Evolutionary conservation across 2,329 filamentous ascomycete species (phyloP), one percentile per base, ranked within the genome.

Genomic region (Teratosphaeria gauchensis): DNA sequence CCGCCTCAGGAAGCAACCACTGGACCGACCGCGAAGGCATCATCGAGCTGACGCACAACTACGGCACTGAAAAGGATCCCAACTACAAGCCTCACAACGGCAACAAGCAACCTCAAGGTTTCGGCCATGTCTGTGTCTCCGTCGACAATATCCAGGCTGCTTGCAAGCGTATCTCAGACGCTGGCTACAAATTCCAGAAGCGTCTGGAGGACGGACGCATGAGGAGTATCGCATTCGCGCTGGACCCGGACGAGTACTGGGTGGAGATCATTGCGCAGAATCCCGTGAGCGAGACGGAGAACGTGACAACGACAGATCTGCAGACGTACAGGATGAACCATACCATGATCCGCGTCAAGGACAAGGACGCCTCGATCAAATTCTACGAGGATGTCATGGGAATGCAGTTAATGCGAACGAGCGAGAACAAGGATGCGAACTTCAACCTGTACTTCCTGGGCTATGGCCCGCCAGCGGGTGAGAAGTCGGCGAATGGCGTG

Each of bases 381-480:
- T 81, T 80, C 67, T 81, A 81, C 69, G 65, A 92, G 73, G 90
- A 96, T 6, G 81, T 89, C 31, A 80, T 97, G 75, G 94, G 94
- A 60, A 96, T 97, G 94, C 83, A 81, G 28, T 80, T 95, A 38
- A 77, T 92, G 68, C 84, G 89, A 61, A 92, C 85, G 2, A 76
- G 74, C 11, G 89, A 95, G 76, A 86, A 84, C 66, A 75, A 82
- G 24, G 82, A 83, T 32, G 85, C 84, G 19, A 84, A 83, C 24
- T 97, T 96, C 78, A 95, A 91, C 67, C 80, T 96, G 28, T 97
- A 96, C 76, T 97, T 97, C 79, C 80, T 97, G 48, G 91, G 86
- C 21, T 99, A 96, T 69, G 77, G 78, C 1, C 62, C 70, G 31
- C 68, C 72, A 11, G 70, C 71, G 1, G 75, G 82, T 7, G 77